Evolutionary conservation across 192 early-diverging fungal genomes (phyloP).

Genomic region (Diversispora epigaea): DNA sequence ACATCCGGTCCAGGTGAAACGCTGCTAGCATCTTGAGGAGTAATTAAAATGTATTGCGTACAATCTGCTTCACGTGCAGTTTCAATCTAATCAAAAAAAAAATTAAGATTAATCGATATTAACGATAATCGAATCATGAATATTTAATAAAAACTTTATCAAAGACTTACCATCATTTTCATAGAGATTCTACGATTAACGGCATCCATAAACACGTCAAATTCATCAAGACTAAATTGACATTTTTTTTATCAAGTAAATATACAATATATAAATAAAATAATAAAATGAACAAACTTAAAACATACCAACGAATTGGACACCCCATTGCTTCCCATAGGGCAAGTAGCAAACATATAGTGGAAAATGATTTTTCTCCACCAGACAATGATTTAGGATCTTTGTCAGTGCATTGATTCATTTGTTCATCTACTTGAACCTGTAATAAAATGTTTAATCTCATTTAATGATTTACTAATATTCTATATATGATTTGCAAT

Average conservation of each 20-base stretch:
- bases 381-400: conserved; percentile 92
- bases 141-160: neutral
- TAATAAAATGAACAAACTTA: neutral
- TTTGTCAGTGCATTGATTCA: conserved; percentile 58
- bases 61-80: conserved; percentile 67
- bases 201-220: conserved; percentile 99
- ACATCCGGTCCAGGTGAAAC: conserved; percentile 58
- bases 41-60: conserved; percentile 95
- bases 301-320: conserved; percentile 76
- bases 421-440: conserved; percentile 42
- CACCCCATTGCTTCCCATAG: conserved; percentile 92
- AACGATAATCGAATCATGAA: neutral
- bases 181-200: conserved; percentile 90
- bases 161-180: conserved; percentile 69
- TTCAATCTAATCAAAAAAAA: conserved; percentile 52
- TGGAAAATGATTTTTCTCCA: conserved; percentile 96
- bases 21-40: conserved; percentile 85
- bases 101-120: neutral
- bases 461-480: neutral
- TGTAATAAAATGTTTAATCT: conserved; percentile 27
- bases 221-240: conserved; percentile 81
- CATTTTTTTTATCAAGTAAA: neutral
- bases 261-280: neutral
- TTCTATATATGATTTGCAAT: neutral
- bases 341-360: conserved; percentile 87